Conservation (phyloP, 2,329 filamentous ascomycete genomes). For the Penicillium sp. region DNA sequence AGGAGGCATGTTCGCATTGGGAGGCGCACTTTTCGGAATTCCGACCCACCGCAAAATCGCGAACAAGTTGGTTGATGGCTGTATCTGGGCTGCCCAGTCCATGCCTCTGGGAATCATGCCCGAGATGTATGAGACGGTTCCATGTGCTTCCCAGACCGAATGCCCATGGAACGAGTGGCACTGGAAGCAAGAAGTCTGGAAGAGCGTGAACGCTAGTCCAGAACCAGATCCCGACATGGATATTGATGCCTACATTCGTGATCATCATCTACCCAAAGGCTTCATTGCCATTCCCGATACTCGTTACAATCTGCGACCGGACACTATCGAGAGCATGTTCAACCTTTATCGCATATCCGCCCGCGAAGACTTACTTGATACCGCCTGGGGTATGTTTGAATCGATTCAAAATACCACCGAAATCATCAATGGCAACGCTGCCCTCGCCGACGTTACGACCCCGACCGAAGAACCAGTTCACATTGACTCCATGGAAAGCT, state of each 20-base stretch:
- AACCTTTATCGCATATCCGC: constrained; percentile 90
- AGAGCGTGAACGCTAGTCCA: constrained; percentile 8
- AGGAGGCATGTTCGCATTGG: constrained; percentile 57
- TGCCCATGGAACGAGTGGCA: constrained; percentile 42
- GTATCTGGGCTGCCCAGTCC: constrained; percentile 55
- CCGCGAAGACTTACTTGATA: constrained; percentile 71
- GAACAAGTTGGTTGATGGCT: constrained; percentile 54
- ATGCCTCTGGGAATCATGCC: constrained; percentile 57
- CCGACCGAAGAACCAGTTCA: constrained; percentile 32
- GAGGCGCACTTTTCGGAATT: constrained; percentile 52
- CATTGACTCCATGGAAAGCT: constrained; percentile 75
- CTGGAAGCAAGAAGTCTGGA: constrained; percentile 31
- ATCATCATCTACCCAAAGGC: constrained; percentile 20
- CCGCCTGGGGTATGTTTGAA: constrained; percentile 84
- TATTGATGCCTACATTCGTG: constrained; percentile 10
- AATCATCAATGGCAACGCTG: constrained; percentile 68
- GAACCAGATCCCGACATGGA: constrained; percentile 4
- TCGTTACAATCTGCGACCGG: constrained; percentile 56
- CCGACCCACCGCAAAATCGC: constrained; percentile 52
- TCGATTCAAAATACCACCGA: constrained; percentile 66
- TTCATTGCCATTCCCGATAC: constrained; percentile 12
- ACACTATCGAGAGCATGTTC: constrained; percentile 86
- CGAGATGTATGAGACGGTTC: constrained; percentile 45
- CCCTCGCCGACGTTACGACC: constrained; percentile 24
- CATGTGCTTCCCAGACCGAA: constrained; percentile 41